A percentile compares a stretch with the other conserved stretches of the same genome.
Conservation (phyloP, 352 stramenopile species). For the Pythium phragmiticola region DNA sequence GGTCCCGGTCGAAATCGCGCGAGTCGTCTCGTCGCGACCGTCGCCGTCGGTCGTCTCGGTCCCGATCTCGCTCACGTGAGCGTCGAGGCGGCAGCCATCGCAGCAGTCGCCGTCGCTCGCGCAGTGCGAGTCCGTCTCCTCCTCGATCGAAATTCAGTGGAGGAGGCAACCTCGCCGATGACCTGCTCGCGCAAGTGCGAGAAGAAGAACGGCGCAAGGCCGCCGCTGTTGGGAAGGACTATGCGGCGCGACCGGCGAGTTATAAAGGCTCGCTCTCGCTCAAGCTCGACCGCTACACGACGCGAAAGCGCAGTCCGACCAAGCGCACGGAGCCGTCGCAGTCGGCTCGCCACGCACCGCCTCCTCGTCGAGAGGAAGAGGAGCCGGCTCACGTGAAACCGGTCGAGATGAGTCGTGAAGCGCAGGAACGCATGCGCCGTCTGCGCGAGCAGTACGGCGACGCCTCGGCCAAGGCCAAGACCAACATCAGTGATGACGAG, state of each 20-base stretch:
- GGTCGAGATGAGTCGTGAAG: constrained; percentile 34
- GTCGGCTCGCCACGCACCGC: constrained; percentile 1
- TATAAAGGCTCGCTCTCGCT: constrained; percentile 93
- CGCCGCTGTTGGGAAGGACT: constrained; percentile 87
- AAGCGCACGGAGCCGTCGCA: constrained; percentile 48
- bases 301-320: constrained; percentile 59
- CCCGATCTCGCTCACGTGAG: constrained; percentile 41
- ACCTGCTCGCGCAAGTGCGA: constrained; percentile 91
- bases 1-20: constrained; percentile 20
- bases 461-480: constrained; percentile 25
- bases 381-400: constrained; percentile 5
- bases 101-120: constrained; percentile 33
- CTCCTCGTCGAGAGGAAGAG: constrained; percentile 2
- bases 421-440: constrained; percentile 65
- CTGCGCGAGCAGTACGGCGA: constrained; percentile 83
- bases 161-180: constrained; percentile 40
- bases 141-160: constrained; percentile 4
- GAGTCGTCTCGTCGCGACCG: constrained; percentile 15
- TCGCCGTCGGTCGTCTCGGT: constrained; percentile 17
- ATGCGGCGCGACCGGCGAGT: constrained; percentile 84
- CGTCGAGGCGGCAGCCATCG: constrained; percentile 31
- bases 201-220: constrained; percentile 90
- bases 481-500: constrained; percentile 11
- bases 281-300: constrained; percentile 89
- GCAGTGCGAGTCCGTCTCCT: constrained; percentile 30